Base-by-base conservation (phyloP, 495 filamentous ascomycete genomes). In the Delitschia confertaspora region DNA sequence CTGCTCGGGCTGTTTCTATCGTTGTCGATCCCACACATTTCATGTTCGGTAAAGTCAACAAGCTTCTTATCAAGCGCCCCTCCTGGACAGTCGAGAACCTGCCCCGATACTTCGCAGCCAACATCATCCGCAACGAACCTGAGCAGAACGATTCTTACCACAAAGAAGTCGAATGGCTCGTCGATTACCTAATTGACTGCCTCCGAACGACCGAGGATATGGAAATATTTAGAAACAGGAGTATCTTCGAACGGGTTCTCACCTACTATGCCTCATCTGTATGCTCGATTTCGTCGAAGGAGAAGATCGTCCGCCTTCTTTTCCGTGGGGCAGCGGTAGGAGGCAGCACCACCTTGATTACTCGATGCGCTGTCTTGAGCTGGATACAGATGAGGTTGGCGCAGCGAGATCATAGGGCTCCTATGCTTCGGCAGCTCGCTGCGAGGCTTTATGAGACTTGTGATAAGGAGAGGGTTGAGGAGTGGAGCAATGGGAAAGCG, bases 21-120 rank as follows among this genome's bases (percentile, higher is more conserved):
- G 64, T 93, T 18, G 69, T 67, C 2, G 78, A 89, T 47, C 89
- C 91, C 6, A 67, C 83, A 31, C 84, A 94, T 54, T 78, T 76
- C 46, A 72, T 96, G 26, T 98, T 95, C 55, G 72, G 76, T 21
- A 93, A 93, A 56, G 66, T 89, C 67, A 95, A 94, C 67, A 70
- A 71, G 17, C 89, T 89, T 60, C 74, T 98, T 32, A 79, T 82
- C 27, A 76, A 75, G 34, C 71, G 77, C 0, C 88, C 91, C 2
- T 57, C 67, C 6, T 93, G 89, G 83, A 71, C 77, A 18, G 47
- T 82, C 13, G 72, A 79, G 29, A 82, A 80, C 58, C 68, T 95
- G 35, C 88, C 87, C 1, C 69, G 70, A 4, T 77, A 78, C 53
- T 78, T 85, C 57, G 74, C 91, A 29, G 72, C 85, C 47, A 76